Percentiles rank a stretch among this genome's conserved stretches.
phyloP scores from a whole-genome alignment of 805 yeast genomes.

The Priceomyces carsonii region DNA sequence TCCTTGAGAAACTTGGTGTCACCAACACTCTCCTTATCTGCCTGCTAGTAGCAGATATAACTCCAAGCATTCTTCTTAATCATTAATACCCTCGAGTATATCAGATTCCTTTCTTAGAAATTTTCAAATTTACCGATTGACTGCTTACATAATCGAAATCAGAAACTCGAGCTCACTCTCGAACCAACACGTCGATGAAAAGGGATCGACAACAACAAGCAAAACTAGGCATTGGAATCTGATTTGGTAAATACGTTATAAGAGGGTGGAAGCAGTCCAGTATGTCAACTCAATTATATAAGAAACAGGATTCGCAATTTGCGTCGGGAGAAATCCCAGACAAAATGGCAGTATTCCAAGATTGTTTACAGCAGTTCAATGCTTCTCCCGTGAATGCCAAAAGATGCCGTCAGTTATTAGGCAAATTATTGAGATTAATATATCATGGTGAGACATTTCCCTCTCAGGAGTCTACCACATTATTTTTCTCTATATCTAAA shows the following conservation, averaged over 20 bases:
- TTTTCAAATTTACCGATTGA: too few relatives aligned
- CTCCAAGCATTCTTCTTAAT: too few relatives aligned
- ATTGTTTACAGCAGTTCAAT: conserved; percentile 89
- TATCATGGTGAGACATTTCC: conserved; percentile 89
- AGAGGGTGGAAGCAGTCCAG: conserved; percentile 4
- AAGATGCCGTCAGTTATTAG: conserved; percentile 79
- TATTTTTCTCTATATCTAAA: conserved; percentile 92
- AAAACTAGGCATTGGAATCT: conserved; percentile 1
- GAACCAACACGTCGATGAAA: conserved; percentile 11
- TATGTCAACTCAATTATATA: conserved; percentile 84
- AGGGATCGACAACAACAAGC: conserved; percentile 2
- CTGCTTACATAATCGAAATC: conserved; percentile 4
- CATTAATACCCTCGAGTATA: too few relatives aligned
- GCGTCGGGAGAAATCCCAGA: conserved; percentile 69
- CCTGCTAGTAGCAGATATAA: too few relatives aligned
- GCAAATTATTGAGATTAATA: conserved; percentile 78
- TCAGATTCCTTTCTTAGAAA: too few relatives aligned
- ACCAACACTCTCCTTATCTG: too few relatives aligned
- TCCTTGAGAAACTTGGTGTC: too few relatives aligned
- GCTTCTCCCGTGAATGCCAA: conserved; percentile 86
- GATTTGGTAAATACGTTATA: conserved; percentile 5
- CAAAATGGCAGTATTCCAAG: conserved; percentile 96
- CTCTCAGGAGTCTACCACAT: conserved; percentile 82
- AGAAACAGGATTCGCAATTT: conserved; percentile 73
- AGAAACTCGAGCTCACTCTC: conserved; percentile 4